Evolutionary conservation across 371 early-diverging fungal species (phyloP).

Genomic region (Saksenaea vasiformis): DNA sequence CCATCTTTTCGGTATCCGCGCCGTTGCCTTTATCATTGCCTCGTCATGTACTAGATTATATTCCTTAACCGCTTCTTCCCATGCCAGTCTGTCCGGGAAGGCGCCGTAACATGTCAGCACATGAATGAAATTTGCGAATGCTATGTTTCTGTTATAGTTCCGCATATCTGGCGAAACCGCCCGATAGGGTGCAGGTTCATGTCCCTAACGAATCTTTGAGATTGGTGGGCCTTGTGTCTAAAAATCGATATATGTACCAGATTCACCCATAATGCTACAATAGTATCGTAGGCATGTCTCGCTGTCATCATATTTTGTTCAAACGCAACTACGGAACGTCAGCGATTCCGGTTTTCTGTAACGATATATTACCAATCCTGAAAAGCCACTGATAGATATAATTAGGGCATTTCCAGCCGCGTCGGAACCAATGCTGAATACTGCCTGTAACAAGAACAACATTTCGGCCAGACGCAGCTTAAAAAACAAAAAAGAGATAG

Average conservation of each 20-base stretch:
- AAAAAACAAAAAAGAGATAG: not conserved
- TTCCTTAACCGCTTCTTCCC: not conserved
- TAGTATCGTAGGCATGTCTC: slow-evolving; percentile 30
- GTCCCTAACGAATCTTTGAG: slow-evolving; percentile 8
- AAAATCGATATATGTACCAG: slow-evolving; percentile 13
- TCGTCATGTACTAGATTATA: not conserved
- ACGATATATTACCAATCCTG: slow-evolving; percentile 28
- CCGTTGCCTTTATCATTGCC: not conserved
- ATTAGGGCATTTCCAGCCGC: slow-evolving; percentile 40
- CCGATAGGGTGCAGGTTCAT: slow-evolving; percentile 9
- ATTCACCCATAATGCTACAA: slow-evolving; percentile 30
- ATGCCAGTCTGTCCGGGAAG: slow-evolving; percentile 7
- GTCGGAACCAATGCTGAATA: slow-evolving; percentile 31
- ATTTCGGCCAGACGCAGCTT: slow-evolving; percentile 25
- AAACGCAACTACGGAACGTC: slow-evolving; percentile 24
- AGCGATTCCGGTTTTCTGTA: not conserved
- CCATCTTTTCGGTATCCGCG: slow-evolving; percentile 10
- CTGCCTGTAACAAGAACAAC: slow-evolving; percentile 30
- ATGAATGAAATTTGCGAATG: slow-evolving; percentile 10
- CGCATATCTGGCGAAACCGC: not conserved
- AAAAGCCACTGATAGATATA: slow-evolving; percentile 45
- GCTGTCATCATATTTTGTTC: slow-evolving; percentile 29
- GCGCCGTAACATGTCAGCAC: slow-evolving; percentile 21
- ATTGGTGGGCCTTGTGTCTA: not conserved
- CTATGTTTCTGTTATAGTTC: slow-evolving; percentile 13